These are phyloP conservation scores for Tolypocladium nubicola DNA, from an alignment of 2,329 filamentous ascomycete genomes.

Conservation along the genomic window DNA sequence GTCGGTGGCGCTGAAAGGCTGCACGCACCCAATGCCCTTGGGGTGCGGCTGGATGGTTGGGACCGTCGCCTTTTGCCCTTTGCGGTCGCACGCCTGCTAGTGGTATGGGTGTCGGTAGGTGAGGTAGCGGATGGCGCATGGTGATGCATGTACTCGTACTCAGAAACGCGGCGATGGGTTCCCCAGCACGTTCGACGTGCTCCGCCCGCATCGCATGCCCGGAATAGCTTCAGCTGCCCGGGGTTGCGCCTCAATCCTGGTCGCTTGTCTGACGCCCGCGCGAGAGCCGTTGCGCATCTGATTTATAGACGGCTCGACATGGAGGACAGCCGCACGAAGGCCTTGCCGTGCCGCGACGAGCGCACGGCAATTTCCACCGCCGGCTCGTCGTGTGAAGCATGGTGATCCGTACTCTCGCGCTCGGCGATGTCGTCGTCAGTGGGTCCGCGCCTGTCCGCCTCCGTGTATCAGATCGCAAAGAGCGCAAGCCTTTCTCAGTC, in stretches of 20 bases:
- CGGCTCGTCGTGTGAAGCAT: not conserved
- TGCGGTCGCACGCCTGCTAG: not conserved
- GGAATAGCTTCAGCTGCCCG: not conserved
- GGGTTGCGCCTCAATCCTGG: not conserved
- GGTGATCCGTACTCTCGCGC: not conserved
- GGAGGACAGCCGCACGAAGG: not conserved
- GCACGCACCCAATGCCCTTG: not conserved
- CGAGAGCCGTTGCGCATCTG: not conserved
- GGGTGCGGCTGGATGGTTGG: not conserved
- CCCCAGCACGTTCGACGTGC: not conserved
- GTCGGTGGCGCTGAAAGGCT: not conserved
- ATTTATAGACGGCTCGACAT: not conserved
- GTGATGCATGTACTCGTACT: not conserved
- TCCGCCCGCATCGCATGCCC: not conserved
- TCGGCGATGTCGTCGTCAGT: not conserved
- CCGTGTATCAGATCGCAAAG: not conserved
- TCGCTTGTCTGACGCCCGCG: not conserved
- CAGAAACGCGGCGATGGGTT: not conserved
- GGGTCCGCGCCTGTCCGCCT: not conserved
- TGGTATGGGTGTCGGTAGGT: not conserved
- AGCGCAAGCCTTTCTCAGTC: not conserved
- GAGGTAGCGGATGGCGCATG: not conserved
- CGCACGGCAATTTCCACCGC: not conserved
- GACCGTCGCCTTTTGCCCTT: not conserved
- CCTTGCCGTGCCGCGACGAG: not conserved